Conservation (phyloP, 371 early-diverging fungal species). For the Umbelopsis sp. region DNA sequence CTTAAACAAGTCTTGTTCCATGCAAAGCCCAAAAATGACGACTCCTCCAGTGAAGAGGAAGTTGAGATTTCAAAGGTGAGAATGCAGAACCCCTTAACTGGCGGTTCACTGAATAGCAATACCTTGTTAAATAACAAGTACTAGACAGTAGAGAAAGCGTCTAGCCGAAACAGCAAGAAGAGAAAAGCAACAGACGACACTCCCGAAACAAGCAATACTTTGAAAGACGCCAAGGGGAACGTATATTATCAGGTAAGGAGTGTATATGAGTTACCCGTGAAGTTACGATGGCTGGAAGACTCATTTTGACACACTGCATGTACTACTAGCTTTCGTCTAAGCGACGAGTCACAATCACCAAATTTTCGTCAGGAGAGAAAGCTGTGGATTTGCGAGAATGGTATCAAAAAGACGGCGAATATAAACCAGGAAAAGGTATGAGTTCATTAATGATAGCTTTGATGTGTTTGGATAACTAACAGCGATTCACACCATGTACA, state of each 20-base stretch:
- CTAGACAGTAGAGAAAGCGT: constrained; percentile 1
- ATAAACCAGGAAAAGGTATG: constrained; percentile 30
- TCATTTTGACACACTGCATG: not conserved
- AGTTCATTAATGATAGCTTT: not conserved
- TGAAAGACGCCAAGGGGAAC: constrained; percentile 11
- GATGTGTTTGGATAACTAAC: not conserved
- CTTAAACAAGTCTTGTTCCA: not conserved
- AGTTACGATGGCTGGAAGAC: not conserved
- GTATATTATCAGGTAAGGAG: not conserved
- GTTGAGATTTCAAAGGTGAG: constrained; percentile 1
- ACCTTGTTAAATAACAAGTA: not conserved
- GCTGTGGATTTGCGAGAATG: constrained; percentile 35
- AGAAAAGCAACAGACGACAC: constrained; percentile 12
- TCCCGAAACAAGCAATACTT: not conserved
- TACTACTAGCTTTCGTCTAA: constrained; percentile 26
- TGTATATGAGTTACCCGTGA: not conserved
- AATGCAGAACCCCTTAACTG: too few relatives aligned
- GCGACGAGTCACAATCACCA: constrained; percentile 28
- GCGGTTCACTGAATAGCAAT: not conserved
- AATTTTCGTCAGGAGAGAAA: constrained; percentile 25
- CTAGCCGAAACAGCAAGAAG: constrained; percentile 16
- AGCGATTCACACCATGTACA: not conserved
- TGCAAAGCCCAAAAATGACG: constrained; percentile 2
- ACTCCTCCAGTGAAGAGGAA: constrained; percentile 5
- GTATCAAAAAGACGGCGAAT: constrained; percentile 26